Percentiles rank a stretch among this genome's conserved stretches.
Evolutionary conservation across 2,329 filamentous ascomycete genomes (phyloP).

Genomic region (Clonostachys rhizophaga): DNA sequence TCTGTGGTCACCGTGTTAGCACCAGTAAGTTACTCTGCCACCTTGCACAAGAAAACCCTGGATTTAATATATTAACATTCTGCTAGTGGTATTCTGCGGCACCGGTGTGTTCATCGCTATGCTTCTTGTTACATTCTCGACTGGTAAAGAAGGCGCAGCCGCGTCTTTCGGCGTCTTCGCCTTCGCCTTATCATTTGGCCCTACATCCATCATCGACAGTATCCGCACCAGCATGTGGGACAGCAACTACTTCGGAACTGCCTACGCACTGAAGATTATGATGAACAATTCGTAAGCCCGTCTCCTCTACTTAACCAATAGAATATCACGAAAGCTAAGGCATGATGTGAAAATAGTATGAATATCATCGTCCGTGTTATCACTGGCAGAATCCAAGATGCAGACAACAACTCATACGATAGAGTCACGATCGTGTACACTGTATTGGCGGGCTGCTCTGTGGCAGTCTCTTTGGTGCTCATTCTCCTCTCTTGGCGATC

Average conservation of each 20-base stretch:
- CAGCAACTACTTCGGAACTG: slow-evolving; percentile 45
- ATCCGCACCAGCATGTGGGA: slow-evolving; percentile 47
- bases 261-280: slow-evolving; percentile 45
- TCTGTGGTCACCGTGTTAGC: slow-evolving; percentile 41
- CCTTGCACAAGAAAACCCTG: background rate
- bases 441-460: slow-evolving; percentile 33
- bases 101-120: slow-evolving; percentile 39
- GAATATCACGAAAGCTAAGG: background rate
- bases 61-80: background rate
- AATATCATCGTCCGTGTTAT: slow-evolving; percentile 46
- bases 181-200: slow-evolving; percentile 39
- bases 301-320: background rate
- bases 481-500: slow-evolving; percentile 24
- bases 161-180: slow-evolving; percentile 49
- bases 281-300: slow-evolving; percentile 36
- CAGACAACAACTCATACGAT: slow-evolving; percentile 41
- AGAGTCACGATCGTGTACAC: slow-evolving; percentile 44
- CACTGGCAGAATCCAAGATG: slow-evolving; percentile 44
- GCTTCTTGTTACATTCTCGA: slow-evolving; percentile 41
- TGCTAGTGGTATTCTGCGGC: slow-evolving; percentile 33
- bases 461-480: slow-evolving; percentile 29
- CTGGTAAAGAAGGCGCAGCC: slow-evolving; percentile 37
- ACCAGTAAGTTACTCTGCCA: background rate
- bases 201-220: slow-evolving; percentile 45
- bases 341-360: slow-evolving; percentile 25